Base-by-base conservation (phyloP, 208 protist species). In the Herpetomonas samuelpessoai region DNA sequence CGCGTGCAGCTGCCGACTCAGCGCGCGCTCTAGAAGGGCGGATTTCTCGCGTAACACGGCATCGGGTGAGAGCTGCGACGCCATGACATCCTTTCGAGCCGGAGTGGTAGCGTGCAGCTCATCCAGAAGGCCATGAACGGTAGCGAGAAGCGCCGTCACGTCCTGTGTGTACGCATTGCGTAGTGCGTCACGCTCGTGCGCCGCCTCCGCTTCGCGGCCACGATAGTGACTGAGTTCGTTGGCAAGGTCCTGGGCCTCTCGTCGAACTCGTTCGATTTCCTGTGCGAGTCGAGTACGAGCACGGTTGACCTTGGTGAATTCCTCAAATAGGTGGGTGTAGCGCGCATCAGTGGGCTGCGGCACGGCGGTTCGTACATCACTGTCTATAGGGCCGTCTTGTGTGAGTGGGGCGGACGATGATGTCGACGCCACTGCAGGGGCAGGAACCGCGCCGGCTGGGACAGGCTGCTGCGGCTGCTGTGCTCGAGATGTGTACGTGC, bases 201-300 rank as follows among this genome's bases (percentile, higher is more conserved):
- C 18, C 46, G 46, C 6, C 12, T 19, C 46, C 19, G 46, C 6
- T 10, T 21, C 46, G 7, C 18, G 6, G 19, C 7, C 19, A n/a
- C 46, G 46, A n/a, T 51, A 51, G 22, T 51, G 19, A 7, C 21
- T 12, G 7, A 51, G 46, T n/a, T 51, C 46, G 7, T 6, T 19
- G 12, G 22, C 21, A 51, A 51, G 18, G 19, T 19, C 9, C 46
- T 51, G n/a, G 49, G 9, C 45, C 57, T 67, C 27, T 27, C 57
- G 48, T 58, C 10, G 44, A 21, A 46, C 24, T 49, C 59, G 3
- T 47, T 41, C 25, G 6, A 52, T 26, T 39, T 67, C 26, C 27
- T 60, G 19, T 10, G 18, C 7, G 7, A 51, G 46, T n/a, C 46
- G 46, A 51, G 19, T 21, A 6, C 18, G 6, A 22, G 22, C 19